Evolutionary conservation across 495 filamentous ascomycete genomes (phyloP).

Genomic region (Penicillium silybi): DNA sequence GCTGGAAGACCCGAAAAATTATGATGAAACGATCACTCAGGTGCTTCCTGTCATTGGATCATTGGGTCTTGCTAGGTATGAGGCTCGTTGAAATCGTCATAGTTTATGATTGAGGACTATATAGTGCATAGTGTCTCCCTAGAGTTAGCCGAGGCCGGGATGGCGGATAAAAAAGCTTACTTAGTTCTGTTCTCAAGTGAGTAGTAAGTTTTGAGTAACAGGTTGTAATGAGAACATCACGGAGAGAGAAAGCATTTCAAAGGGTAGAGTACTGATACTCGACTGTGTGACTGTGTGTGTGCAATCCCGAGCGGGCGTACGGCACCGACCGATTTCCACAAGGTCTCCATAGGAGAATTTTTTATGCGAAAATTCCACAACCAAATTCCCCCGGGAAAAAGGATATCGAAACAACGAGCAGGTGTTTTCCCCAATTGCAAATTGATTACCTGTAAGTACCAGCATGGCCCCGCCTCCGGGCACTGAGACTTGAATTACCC

Average conservation of each 20-base stretch:
- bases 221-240: not conserved
- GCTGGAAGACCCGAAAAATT: too few relatives aligned
- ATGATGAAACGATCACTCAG: not conserved
- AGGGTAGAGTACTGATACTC: not conserved
- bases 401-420: not conserved
- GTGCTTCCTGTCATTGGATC: not conserved
- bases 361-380: conserved; percentile 3
- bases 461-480: not conserved
- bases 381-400: not conserved
- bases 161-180: not conserved
- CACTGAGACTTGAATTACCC: conserved; percentile 22
- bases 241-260: not conserved
- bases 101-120: not conserved
- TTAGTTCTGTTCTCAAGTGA: not conserved
- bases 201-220: not conserved
- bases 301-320: conserved; percentile 8
- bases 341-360: conserved; percentile 8
- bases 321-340: conserved; percentile 8
- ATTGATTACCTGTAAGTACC: not conserved
- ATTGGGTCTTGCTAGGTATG: too few relatives aligned
- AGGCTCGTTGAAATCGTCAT: not conserved
- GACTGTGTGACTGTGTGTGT: not conserved
- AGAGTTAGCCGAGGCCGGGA: not conserved
- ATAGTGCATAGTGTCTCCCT: not conserved
- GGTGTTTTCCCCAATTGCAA: not conserved